Conservation (phyloP, 176 grass and related monocot species). For the Saccharum spontaneum region DNA sequence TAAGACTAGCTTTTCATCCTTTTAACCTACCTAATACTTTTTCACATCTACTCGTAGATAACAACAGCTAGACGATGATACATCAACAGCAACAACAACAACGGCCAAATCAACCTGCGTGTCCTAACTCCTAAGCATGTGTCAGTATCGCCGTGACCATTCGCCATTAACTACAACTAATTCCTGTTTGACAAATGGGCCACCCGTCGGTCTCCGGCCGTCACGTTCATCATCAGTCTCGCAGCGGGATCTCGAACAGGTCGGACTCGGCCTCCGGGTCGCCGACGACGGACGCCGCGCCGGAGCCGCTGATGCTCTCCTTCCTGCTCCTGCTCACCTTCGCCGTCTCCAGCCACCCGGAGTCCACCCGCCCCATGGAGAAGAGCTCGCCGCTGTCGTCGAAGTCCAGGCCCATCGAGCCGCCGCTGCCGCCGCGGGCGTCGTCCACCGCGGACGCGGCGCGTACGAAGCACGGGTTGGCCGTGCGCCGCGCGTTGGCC, state of each 20-base stretch:
- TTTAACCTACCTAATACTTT: slow-evolving; percentile 20
- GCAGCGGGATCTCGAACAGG: slow-evolving; percentile 88
- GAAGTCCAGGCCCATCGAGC: slow-evolving; percentile 35
- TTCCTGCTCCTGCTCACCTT: slow-evolving; percentile 52
- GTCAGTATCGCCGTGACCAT: slow-evolving; percentile 39
- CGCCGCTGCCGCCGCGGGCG: background rate
- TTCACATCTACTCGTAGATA: slow-evolving; percentile 24
- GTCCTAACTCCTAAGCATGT: slow-evolving; percentile 42
- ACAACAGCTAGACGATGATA: slow-evolving; percentile 8
- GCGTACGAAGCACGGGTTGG: slow-evolving; percentile 77
- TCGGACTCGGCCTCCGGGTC: slow-evolving; percentile 79
- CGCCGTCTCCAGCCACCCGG: slow-evolving; percentile 50
- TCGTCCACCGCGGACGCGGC: slow-evolving; percentile 28
- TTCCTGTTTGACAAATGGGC: slow-evolving; percentile 39
- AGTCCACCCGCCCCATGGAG: slow-evolving; percentile 85
- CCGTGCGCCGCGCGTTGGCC: slow-evolving; percentile 67
- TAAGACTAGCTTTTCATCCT: slow-evolving; percentile 38
- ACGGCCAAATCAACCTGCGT: slow-evolving; percentile 5
- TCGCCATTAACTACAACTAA: slow-evolving; percentile 43
- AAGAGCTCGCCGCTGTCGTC: slow-evolving; percentile 95
- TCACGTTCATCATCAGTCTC: slow-evolving; percentile 24
- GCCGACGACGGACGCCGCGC: background rate
- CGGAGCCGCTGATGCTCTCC: slow-evolving; percentile 33
- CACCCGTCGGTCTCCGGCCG: slow-evolving; percentile 23
- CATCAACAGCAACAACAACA: background rate